phyloP scores from a whole-genome alignment of 1,139 yeast genomes.

The Pichia sp. region DNA sequence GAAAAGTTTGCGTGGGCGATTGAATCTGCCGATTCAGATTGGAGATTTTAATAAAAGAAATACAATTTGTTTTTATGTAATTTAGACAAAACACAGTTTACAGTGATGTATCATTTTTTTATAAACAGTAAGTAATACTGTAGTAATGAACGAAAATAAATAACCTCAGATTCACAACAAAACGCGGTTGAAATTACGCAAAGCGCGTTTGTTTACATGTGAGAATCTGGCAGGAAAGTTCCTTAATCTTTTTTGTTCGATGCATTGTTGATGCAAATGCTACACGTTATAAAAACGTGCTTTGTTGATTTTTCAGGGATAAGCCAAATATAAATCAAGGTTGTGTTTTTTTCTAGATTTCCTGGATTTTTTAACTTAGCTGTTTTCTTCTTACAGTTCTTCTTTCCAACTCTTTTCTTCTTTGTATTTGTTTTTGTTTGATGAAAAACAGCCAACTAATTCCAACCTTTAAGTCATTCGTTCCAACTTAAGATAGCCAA shows the following conservation, averaged over 20 bases:
- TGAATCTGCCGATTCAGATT: constrained; percentile 78
- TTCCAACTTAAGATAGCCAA: not conserved
- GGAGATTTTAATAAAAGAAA: constrained; percentile 66
- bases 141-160: not conserved
- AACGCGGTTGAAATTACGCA: not conserved
- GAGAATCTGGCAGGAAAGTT: not conserved
- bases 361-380: not conserved
- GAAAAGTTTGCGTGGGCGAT: constrained; percentile 97
- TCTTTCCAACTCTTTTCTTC: not conserved
- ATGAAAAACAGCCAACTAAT: not conserved
- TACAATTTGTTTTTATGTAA: no score
- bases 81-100: no score
- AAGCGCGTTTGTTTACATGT: not conserved
- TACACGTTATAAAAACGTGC: not conserved
- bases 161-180: not conserved
- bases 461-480: not conserved
- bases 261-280: not conserved
- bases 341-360: not conserved
- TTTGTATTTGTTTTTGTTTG: not conserved
- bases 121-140: not conserved
- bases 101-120: not conserved
- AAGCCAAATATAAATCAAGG: not conserved
- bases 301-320: not conserved
- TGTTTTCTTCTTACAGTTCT: not conserved
- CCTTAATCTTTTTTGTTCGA: not conserved